Conservation (phyloP, 345 rosid genomes). For the Draba incana region DNA sequence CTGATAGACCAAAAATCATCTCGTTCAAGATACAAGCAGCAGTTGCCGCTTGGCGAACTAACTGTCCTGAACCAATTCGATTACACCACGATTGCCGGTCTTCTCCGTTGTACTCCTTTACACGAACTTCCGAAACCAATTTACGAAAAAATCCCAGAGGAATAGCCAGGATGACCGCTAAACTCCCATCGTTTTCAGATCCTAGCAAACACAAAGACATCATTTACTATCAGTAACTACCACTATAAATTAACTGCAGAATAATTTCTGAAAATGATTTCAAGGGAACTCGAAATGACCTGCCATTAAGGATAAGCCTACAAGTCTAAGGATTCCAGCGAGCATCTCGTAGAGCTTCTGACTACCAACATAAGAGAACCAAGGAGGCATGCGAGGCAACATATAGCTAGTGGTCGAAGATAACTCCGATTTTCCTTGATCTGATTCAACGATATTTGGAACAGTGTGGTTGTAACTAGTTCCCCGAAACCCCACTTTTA, state of each 20-base stretch:
- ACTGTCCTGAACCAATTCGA: conserved; percentile 75
- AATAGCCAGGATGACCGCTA: conserved; percentile 72
- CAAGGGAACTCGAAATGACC: conserved; percentile 59
- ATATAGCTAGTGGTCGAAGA: conserved; percentile 45
- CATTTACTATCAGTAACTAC: conserved; percentile 38
- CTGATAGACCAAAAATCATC: conserved; percentile 83
- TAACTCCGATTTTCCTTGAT: conserved; percentile 40
- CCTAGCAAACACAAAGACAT: conserved; percentile 55
- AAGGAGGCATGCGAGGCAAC: conserved; percentile 85
- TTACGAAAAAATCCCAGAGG: conserved; percentile 66
- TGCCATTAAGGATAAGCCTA: conserved; percentile 82
- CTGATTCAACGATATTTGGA: conserved; percentile 44
- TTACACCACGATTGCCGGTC: conserved; percentile 84
- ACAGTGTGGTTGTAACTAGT: conserved; percentile 36
- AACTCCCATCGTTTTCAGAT: conserved; percentile 55
- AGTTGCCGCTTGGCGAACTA: conserved; percentile 79
- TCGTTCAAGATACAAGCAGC: conserved; percentile 87
- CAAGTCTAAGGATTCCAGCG: conserved; percentile 82
- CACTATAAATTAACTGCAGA: conserved; percentile 12
- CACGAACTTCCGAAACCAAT: conserved; percentile 74
- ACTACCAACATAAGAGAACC: conserved; percentile 76
- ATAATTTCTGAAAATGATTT: conserved; percentile 27
- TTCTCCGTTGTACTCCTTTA: conserved; percentile 63
- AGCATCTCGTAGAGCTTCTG: conserved; percentile 73
- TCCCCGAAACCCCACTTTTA: conserved; percentile 54